phyloP scores from a whole-genome alignment of 2,329 filamentous ascomycete species.

The Apiospora kogelbergensis region DNA sequence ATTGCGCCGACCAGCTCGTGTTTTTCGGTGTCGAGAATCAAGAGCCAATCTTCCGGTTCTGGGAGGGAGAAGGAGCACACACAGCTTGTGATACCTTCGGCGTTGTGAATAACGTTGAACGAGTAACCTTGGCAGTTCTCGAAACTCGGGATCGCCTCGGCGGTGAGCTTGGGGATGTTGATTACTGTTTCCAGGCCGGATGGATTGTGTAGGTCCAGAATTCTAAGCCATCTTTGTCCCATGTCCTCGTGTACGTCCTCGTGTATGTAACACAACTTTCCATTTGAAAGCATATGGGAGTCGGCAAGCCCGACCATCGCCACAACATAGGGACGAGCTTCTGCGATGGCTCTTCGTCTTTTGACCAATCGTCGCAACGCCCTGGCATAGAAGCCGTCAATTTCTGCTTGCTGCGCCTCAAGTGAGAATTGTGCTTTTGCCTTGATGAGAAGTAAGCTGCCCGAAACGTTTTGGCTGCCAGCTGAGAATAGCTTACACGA shows the following conservation, averaged over 20 bases:
- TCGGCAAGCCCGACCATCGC: too few relatives aligned
- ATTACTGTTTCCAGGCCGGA: slow-evolving; percentile 54
- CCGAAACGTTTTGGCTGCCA: slow-evolving; percentile 22
- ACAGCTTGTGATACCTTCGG: slow-evolving; percentile 58
- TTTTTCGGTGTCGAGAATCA: slow-evolving; percentile 47
- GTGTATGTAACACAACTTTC: too few relatives aligned
- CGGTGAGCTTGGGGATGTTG: slow-evolving; percentile 46
- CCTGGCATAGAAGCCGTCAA: too few relatives aligned
- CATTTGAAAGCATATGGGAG: too few relatives aligned
- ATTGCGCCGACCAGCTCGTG: slow-evolving; percentile 40
- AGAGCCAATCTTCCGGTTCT: slow-evolving; percentile 47
- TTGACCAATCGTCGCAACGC: too few relatives aligned
- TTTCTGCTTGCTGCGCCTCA: too few relatives aligned
- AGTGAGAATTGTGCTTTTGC: too few relatives aligned
- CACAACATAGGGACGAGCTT: too few relatives aligned
- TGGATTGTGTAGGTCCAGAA: slow-evolving; percentile 57
- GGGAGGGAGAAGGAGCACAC: slow-evolving; percentile 46
- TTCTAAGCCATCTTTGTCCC: too few relatives aligned
- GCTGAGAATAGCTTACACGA: slow-evolving; percentile 11
- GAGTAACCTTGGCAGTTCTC: slow-evolving; percentile 37
- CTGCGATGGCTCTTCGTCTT: too few relatives aligned
- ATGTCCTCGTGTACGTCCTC: too few relatives aligned
- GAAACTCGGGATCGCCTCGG: slow-evolving; percentile 35
- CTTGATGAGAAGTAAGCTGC: slow-evolving; percentile 29
- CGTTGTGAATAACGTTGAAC: slow-evolving; percentile 57